A percentile compares a stretch with the other conserved stretches of the same genome.
Conservation (phyloP, 176 grass and related monocot genomes). For the Oryza officinalis region DNA sequence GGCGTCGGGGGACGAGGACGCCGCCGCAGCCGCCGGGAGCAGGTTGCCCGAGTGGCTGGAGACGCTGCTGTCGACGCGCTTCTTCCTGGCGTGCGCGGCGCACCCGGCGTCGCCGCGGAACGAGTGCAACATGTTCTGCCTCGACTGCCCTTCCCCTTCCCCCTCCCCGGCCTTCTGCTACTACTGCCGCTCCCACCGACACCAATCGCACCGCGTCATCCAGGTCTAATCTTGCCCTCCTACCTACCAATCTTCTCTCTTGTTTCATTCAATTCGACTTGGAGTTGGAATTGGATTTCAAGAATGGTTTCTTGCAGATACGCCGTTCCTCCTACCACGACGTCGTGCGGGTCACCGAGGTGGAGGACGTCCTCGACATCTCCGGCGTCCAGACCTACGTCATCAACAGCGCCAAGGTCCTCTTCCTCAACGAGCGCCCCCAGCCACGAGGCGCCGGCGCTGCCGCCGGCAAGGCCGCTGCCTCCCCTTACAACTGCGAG, state of each 20-base stretch:
- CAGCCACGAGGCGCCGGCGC: slow-evolving; percentile 66
- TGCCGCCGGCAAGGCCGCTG: slow-evolving; percentile 47
- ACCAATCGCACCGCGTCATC: slow-evolving; percentile 67
- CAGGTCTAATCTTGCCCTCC: slow-evolving; percentile 53
- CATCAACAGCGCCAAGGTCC: slow-evolving; percentile 86
- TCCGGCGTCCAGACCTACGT: slow-evolving; percentile 89
- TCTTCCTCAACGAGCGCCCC: slow-evolving; percentile 84
- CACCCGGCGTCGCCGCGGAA: slow-evolving; percentile 64
- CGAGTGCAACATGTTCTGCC: slow-evolving; percentile 90
- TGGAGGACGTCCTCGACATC: slow-evolving; percentile 68
- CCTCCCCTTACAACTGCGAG: slow-evolving; percentile 70
- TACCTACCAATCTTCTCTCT: neutral
- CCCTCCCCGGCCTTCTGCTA: slow-evolving; percentile 65
- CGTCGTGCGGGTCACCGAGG: slow-evolving; percentile 71
- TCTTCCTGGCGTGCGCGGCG: slow-evolving; percentile 62
- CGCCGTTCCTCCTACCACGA: slow-evolving; percentile 82
- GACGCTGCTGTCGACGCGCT: slow-evolving; percentile 57
- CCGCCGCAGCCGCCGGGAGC: no score
- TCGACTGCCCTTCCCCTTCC: slow-evolving; percentile 55
- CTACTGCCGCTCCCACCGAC: slow-evolving; percentile 69
- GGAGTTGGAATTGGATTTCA: no score
- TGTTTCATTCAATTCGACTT: no score
- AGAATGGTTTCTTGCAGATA: no score
- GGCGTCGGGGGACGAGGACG: neutral
- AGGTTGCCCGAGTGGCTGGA: slow-evolving; percentile 64